Percentiles rank a stretch among this genome's conserved stretches.
Conservation (phyloP, 1,284 basidiomycete species). For the Pseudozyma thailandica region DNA sequence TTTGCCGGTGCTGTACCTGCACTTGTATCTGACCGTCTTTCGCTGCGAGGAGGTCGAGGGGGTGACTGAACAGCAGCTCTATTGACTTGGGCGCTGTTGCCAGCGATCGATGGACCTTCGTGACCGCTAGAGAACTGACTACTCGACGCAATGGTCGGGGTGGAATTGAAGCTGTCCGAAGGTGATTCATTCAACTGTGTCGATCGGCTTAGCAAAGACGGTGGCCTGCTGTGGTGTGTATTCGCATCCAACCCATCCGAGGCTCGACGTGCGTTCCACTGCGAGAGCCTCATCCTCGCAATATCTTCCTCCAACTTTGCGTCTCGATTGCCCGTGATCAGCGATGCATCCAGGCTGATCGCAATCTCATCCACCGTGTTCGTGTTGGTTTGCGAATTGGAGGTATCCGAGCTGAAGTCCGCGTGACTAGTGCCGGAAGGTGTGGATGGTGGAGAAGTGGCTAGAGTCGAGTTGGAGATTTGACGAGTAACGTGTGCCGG, state of each 20-base stretch:
- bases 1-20: constrained; percentile 9
- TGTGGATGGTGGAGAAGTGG: constrained; percentile 18
- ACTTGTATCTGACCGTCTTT: constrained; percentile 1
- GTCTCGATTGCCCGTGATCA: constrained; percentile 33
- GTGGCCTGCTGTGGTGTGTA: not conserved
- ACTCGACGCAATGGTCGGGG: constrained; percentile 14
- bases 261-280: constrained; percentile 19
- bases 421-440: constrained; percentile 5
- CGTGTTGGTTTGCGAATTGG: constrained; percentile 4
- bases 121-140: constrained; percentile 10
- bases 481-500: constrained; percentile 9
- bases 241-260: not conserved
- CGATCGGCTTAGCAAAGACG: not conserved
- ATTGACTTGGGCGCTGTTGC: not conserved
- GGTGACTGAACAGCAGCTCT: constrained; percentile 3
- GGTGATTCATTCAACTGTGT: not conserved
- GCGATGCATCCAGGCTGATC: constrained; percentile 19
- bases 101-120: not conserved
- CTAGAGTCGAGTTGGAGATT: constrained; percentile 16
- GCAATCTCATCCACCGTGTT: constrained; percentile 7
- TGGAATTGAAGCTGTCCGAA: constrained; percentile 22
- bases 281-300: constrained; percentile 14
- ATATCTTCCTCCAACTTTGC: constrained; percentile 39
- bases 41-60: constrained; percentile 2
- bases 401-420: constrained; percentile 4